phyloP scores from a whole-genome alignment of 768 basidiomycete species.

The Termitomyces sp. region DNA sequence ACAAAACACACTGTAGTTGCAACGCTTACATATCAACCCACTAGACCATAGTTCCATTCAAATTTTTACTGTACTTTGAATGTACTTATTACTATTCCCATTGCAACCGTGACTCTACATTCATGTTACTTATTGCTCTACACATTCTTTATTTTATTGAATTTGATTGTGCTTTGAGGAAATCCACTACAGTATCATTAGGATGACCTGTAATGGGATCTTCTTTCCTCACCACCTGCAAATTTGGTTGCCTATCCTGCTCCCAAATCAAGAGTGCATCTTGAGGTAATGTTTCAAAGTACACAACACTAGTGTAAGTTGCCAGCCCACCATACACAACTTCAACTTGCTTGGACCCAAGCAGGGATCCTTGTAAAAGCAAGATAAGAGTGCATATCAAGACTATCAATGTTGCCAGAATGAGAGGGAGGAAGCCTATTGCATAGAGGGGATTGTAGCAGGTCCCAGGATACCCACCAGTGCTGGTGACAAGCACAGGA shows the following conservation, averaged over 20 bases:
- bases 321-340: constrained; percentile 6
- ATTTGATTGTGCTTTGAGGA: constrained; percentile 8
- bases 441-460: constrained; percentile 16
- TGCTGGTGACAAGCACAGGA: constrained; percentile 14
- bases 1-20: too few relatives aligned
- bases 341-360: neutral
- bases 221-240: constrained; percentile 7
- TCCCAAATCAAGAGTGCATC: constrained; percentile 11
- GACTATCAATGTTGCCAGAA: constrained; percentile 9
- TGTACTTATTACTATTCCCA: too few relatives aligned
- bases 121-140: too few relatives aligned
- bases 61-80: too few relatives aligned
- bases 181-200: constrained; percentile 2
- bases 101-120: too few relatives aligned
- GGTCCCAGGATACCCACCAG: constrained; percentile 12
- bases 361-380: neutral
- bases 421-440: constrained; percentile 15
- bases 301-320: neutral
- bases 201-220: constrained; percentile 5
- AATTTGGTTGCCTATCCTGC: neutral
- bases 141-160: too few relatives aligned
- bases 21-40: too few relatives aligned
- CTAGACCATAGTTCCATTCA: too few relatives aligned
- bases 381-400: constrained; percentile 3
- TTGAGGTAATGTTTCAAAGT: neutral